These are phyloP conservation scores for Curvularia hawaiiensis DNA, from an alignment of 2,329 filamentous ascomycete genomes.

Conservation along the genomic window DNA sequence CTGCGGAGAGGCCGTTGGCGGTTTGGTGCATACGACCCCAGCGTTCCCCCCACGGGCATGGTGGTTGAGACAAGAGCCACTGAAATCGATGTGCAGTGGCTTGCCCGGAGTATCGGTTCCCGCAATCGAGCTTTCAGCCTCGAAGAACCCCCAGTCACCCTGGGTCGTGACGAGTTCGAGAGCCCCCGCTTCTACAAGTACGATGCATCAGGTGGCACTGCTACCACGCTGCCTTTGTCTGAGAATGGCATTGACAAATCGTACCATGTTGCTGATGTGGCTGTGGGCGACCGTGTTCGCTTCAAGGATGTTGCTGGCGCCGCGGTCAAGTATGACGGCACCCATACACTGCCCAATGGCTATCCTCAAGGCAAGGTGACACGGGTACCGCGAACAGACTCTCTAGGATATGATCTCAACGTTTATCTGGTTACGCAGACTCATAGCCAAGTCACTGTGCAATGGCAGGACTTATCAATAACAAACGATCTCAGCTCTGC, in stretches of 20 bases:
- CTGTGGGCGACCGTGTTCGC: slow-evolving; percentile 56
- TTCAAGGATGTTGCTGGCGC: slow-evolving; percentile 61
- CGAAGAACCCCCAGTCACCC: slow-evolving; percentile 41
- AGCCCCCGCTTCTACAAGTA: slow-evolving; percentile 51
- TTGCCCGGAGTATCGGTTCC: slow-evolving; percentile 51
- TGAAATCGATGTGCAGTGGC: slow-evolving; percentile 58
- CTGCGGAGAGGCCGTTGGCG: slow-evolving; percentile 59
- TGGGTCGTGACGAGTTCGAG: slow-evolving; percentile 49
- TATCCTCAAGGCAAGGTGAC: slow-evolving; percentile 50
- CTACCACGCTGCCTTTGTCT: slow-evolving; percentile 29
- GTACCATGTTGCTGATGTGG: slow-evolving; percentile 48
- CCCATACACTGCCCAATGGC: slow-evolving; percentile 32
- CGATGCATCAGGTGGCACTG: slow-evolving; percentile 44
- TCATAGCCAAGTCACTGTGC: slow-evolving; percentile 57
- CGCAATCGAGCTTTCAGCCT: slow-evolving; percentile 22
- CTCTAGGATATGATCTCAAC: slow-evolving; percentile 64
- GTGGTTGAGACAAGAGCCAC: slow-evolving; percentile 57
- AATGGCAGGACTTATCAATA: slow-evolving; percentile 63
- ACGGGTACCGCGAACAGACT: slow-evolving; percentile 53
- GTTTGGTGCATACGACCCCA: slow-evolving; percentile 58
- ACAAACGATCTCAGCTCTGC: slow-evolving; percentile 53
- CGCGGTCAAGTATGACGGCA: slow-evolving; percentile 57
- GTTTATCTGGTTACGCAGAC: slow-evolving; percentile 59
- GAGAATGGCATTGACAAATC: slow-evolving; percentile 31
- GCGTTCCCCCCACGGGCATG: slow-evolving; percentile 55